phyloP scores from a whole-genome alignment of 306 rosid genomes.

The Mimosa bimucronata region DNA sequence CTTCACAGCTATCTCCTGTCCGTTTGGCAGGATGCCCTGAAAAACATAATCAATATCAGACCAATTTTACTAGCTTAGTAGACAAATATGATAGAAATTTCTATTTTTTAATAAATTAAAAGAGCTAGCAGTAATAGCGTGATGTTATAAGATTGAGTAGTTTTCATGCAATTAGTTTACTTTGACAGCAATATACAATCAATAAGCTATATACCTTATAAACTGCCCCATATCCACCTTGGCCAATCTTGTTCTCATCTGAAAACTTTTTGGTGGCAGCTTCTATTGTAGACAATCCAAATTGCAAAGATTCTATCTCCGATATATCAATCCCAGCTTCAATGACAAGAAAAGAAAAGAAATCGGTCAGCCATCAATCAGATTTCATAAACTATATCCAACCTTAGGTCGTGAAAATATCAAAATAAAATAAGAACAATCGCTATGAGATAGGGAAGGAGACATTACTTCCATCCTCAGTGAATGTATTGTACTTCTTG shows the following conservation, averaged over 20 bases:
- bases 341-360: too few species aligned
- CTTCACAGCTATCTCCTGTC: slow-evolving; percentile 59
- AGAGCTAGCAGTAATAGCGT: too few species aligned
- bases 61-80: background rate
- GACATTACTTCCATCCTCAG: slow-evolving; percentile 43
- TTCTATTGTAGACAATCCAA: slow-evolving; percentile 43
- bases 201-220: slow-evolving; percentile 51
- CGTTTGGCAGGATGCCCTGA: slow-evolving; percentile 52
- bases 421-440: background rate
- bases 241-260: slow-evolving; percentile 48
- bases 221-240: slow-evolving; percentile 64
- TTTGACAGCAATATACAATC: background rate
- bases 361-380: background rate
- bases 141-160: too few species aligned
- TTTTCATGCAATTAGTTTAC: too few species aligned
- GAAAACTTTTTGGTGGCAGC: slow-evolving; percentile 58
- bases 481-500: slow-evolving; percentile 20
- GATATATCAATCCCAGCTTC: slow-evolving; percentile 28
- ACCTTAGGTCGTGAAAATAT: too few species aligned
- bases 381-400: background rate
- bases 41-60: slow-evolving; percentile 6
- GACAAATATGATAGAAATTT: background rate
- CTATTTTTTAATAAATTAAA: too few species aligned
- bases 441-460: background rate
- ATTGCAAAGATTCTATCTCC: slow-evolving; percentile 47